These are phyloP conservation scores for Kandelia obovata DNA, from an alignment of 345 rosid genomes.

Conservation along the genomic window DNA sequence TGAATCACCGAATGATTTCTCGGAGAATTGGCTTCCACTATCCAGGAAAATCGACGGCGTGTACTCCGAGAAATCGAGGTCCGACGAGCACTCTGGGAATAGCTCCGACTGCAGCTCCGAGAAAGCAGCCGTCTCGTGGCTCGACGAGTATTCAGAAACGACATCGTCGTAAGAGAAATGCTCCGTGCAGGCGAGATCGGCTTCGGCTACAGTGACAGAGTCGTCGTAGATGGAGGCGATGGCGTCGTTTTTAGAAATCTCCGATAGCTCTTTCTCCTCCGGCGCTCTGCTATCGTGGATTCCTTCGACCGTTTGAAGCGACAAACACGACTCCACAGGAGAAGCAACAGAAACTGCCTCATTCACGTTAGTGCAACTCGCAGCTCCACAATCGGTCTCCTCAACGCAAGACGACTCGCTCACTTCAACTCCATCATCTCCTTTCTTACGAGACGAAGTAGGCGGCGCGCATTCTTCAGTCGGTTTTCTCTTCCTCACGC, in stretches of 20 bases:
- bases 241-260: slow-evolving; percentile 35
- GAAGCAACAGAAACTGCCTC: slow-evolving; percentile 46
- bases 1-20: slow-evolving; percentile 48
- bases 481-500: slow-evolving; percentile 36
- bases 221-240: slow-evolving; percentile 14
- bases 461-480: background rate
- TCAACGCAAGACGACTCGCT: slow-evolving; percentile 55
- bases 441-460: slow-evolving; percentile 34
- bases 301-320: slow-evolving; percentile 3
- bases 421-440: slow-evolving; percentile 36
- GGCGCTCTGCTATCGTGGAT: slow-evolving; percentile 19
- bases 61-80: slow-evolving; percentile 55
- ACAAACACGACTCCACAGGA: slow-evolving; percentile 40
- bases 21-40: slow-evolving; percentile 75
- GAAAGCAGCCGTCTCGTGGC: slow-evolving; percentile 37
- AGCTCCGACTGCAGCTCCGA: slow-evolving; percentile 55
- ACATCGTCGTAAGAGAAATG: slow-evolving; percentile 45
- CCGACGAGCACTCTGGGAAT: slow-evolving; percentile 45
- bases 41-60: slow-evolving; percentile 54
- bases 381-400: slow-evolving; percentile 33
- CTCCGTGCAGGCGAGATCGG: slow-evolving; percentile 73
- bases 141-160: slow-evolving; percentile 44
- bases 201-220: slow-evolving; percentile 27
- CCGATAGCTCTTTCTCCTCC: slow-evolving; percentile 25
- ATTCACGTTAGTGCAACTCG: background rate